phyloP scores from a whole-genome alignment of 306 rosid species.

The Spatholobus suberectus region DNA sequence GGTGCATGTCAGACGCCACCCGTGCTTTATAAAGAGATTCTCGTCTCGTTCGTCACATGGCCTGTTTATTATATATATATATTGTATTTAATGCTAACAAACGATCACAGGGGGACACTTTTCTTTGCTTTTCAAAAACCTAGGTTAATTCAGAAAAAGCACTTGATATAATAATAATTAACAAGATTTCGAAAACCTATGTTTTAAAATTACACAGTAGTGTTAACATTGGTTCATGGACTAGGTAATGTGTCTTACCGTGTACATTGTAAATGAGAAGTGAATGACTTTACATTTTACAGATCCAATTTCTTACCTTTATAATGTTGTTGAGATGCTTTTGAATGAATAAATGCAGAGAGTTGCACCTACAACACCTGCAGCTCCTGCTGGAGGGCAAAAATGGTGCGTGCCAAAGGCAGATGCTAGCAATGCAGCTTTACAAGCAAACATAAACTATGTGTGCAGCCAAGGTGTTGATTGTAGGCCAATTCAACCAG shows the following conservation, averaged over 20 bases:
- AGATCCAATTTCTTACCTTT: no score
- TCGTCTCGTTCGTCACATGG: not conserved
- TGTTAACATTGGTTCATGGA: no score
- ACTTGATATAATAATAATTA: not conserved
- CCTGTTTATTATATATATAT: not conserved
- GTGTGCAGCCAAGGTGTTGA: slow-evolving; percentile 67
- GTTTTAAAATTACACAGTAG: no score
- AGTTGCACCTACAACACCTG: not conserved
- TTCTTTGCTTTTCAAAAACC: not conserved
- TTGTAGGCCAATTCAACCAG: slow-evolving; percentile 68
- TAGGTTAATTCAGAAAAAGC: not conserved
- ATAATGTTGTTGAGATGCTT: no score
- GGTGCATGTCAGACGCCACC: not conserved
- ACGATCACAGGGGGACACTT: not conserved
- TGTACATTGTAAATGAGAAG: no score
- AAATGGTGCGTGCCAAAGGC: slow-evolving; percentile 78
- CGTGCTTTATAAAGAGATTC: not conserved
- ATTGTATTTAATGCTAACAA: not conserved
- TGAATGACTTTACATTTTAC: no score
- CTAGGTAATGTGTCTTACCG: no score
- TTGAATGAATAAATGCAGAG: not conserved
- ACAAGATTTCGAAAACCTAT: no score
- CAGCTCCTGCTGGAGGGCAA: slow-evolving; percentile 29
- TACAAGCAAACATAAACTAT: slow-evolving; percentile 73
- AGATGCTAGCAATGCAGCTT: slow-evolving; percentile 45